Conservation (phyloP, 768 basidiomycete species). For the Cubamyces lactineus region DNA sequence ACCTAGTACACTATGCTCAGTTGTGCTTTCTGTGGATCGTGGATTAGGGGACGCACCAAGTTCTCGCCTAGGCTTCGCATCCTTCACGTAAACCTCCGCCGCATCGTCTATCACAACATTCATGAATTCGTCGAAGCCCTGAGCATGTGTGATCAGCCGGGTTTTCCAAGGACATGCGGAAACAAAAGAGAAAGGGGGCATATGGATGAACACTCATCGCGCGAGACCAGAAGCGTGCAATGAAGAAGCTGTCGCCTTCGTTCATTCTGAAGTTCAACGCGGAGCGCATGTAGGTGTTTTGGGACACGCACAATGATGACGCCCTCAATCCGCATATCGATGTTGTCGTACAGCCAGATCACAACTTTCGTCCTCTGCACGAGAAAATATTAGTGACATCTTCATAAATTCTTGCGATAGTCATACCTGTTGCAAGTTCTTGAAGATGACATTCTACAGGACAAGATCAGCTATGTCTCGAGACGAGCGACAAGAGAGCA, state of each 20-base stretch:
- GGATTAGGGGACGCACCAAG: conserved; percentile 59
- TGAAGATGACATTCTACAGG: conserved; percentile 92
- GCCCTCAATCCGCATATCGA: conserved; percentile 96
- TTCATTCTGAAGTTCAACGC: conserved; percentile 45
- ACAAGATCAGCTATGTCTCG: not conserved
- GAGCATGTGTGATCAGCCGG: conserved; percentile 32
- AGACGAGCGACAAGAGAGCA: conserved; percentile 16
- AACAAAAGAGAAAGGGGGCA: conserved; percentile 1
- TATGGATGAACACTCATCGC: conserved; percentile 19
- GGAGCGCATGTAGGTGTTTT: conserved; percentile 31
- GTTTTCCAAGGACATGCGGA: not conserved
- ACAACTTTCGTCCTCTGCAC: conserved; percentile 77
- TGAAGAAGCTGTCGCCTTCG: conserved; percentile 39
- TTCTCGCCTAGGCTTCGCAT: conserved; percentile 80
- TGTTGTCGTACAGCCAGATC: conserved; percentile 97
- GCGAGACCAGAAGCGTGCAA: conserved; percentile 18
- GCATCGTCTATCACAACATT: conserved; percentile 96
- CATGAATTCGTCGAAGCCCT: conserved; percentile 99
- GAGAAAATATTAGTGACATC: conserved; percentile 7
- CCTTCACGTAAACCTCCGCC: conserved; percentile 88
- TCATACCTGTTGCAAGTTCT: conserved; percentile 87
- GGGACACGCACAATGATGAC: conserved; percentile 82
- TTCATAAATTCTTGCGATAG: too few species aligned
- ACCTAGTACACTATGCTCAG: conserved; percentile 49
- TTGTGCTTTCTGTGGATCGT: conserved; percentile 13